Percentiles rank a stretch among this genome's conserved stretches.
Evolutionary conservation across 805 yeast species (phyloP).

Genomic region (Isabelozyma rhagii): DNA sequence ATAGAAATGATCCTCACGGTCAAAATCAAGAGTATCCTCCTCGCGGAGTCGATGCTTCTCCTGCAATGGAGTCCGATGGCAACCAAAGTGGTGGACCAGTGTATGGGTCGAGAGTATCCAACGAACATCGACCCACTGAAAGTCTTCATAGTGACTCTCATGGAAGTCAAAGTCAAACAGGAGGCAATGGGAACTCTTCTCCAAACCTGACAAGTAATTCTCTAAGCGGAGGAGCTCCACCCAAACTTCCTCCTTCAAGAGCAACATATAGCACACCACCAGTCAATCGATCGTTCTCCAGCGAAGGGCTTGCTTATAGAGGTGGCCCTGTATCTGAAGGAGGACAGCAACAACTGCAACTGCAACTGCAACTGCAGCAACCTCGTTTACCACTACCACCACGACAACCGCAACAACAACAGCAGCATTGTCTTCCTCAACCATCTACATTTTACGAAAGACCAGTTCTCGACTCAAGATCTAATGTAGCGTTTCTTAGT

Average conservation of each 20-base stretch:
- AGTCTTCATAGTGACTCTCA: not conserved
- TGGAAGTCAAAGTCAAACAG: not conserved
- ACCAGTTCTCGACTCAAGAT: not conserved
- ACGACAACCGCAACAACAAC: not conserved
- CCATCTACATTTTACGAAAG: not conserved
- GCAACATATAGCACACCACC: not conserved
- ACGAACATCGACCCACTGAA: not conserved
- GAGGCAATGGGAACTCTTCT: not conserved
- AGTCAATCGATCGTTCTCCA: not conserved
- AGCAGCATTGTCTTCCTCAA: conserved; percentile 3
- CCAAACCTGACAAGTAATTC: no score
- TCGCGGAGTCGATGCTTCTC: not conserved
- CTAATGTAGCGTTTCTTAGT: not conserved
- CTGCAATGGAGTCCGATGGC: not conserved
- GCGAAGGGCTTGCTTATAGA: not conserved
- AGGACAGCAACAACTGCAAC: not conserved
- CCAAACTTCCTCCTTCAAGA: not conserved
- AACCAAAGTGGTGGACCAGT: not conserved
- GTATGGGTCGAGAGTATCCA: not conserved
- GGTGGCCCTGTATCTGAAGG: not conserved
- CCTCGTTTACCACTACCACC: not conserved
- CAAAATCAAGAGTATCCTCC: not conserved
- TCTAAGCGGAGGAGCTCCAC: not conserved
- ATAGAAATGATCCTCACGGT: not conserved
- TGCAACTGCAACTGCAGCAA: no score